phyloP scores from a whole-genome alignment of 2,329 filamentous ascomycete genomes.

The Ceratocystiopsis brevicomis region DNA sequence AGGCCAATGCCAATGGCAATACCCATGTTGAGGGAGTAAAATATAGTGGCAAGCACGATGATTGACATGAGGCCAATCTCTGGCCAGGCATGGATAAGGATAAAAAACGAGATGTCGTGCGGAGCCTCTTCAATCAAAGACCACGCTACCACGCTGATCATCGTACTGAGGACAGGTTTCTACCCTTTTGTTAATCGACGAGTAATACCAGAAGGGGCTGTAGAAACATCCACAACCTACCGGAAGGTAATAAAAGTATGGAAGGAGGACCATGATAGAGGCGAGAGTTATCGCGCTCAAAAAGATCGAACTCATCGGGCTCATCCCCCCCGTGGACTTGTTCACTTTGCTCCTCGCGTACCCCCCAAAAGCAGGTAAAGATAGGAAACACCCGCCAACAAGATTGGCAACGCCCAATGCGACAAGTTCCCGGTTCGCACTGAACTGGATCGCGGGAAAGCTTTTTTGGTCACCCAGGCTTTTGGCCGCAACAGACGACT shows the following conservation, averaged over 20 bases:
- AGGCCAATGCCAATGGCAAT: conserved; percentile 89
- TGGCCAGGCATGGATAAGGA: conserved; percentile 65
- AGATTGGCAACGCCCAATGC: conserved; percentile 81
- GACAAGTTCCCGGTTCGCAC: conserved; percentile 82
- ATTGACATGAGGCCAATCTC: conserved; percentile 75
- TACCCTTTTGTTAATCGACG: conserved; percentile 16
- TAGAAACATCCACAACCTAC: conserved; percentile 30
- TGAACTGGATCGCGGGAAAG: conserved; percentile 64
- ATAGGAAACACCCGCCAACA: conserved; percentile 81
- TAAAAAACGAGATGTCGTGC: conserved; percentile 79
- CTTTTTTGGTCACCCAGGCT: conserved; percentile 53
- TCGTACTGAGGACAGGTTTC: conserved; percentile 84
- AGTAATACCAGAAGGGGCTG: neutral
- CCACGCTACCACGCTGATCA: conserved; percentile 91
- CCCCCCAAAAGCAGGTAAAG: conserved; percentile 82
- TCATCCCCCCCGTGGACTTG: conserved; percentile 74
- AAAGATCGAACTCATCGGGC: conserved; percentile 82
- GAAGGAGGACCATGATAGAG: conserved; percentile 63
- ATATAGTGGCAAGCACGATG: conserved; percentile 81
- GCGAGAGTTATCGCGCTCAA: conserved; percentile 66
- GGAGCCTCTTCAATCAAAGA: conserved; percentile 91
- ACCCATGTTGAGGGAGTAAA: conserved; percentile 83
- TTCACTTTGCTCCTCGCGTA: conserved; percentile 96
- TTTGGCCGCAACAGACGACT: conserved; percentile 90
- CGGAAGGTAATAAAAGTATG: conserved; percentile 91